Evolutionary conservation across 306 rosid genomes (phyloP).

Genomic region (Vigna hirtella): DNA sequence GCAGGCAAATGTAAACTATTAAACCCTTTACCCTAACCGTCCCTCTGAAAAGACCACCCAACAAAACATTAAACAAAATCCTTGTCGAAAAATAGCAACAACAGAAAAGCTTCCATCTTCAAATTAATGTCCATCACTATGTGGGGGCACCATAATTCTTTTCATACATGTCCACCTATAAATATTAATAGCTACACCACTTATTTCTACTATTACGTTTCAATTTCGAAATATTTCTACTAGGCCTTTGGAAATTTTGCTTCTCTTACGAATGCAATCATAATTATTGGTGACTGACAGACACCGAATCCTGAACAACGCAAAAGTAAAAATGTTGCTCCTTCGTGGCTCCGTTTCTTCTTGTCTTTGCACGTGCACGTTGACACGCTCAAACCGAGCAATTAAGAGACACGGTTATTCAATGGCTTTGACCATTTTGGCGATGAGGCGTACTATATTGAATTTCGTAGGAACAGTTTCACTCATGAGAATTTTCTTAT

Average conservation of each 20-base stretch:
- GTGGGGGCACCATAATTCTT: conserved; percentile 36
- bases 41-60: conserved; percentile 45
- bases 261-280: not conserved
- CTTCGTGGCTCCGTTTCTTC: not conserved
- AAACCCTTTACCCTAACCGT: conserved; percentile 19
- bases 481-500: not conserved
- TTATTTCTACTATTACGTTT: not conserved
- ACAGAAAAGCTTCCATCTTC: conserved; percentile 34
- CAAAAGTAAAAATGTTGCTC: conserved; percentile 4
- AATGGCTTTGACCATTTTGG: conserved; percentile 49
- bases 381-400: conserved; percentile 18
- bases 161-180: conserved; percentile 20
- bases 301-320: no score
- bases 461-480: not conserved
- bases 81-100: conserved; percentile 37
- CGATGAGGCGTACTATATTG: not conserved
- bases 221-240: conserved; percentile 12
- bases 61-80: conserved; percentile 41
- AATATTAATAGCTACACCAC: not conserved
- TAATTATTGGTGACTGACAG: not conserved
- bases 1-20: not conserved
- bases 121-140: conserved; percentile 27
- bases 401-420: conserved; percentile 18
- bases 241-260: not conserved
- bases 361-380: conserved; percentile 49